Base-by-base conservation (phyloP, 1,139 yeast genomes). In the Taiozyma sp. region DNA sequence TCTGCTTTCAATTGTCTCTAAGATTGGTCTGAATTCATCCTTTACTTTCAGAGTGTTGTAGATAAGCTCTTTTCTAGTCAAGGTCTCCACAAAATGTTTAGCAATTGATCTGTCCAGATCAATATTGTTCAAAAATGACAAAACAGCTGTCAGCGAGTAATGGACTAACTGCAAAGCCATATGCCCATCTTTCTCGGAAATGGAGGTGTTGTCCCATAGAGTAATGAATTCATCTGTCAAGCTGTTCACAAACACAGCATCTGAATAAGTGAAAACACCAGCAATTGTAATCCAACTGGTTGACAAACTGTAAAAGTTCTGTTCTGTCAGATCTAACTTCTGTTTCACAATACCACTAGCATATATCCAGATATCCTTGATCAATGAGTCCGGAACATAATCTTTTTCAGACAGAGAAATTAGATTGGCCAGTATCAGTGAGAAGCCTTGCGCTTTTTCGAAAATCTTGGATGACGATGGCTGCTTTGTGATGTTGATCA, bases 241-340 rank as follows among this genome's bases (percentile, higher is more conserved):
- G 55, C 87, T 77, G 57, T 79, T 80, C 42, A 87, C 80, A 59
- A 84, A 86, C 16, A 78, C 75, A 13, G 79, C 78, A 45, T 87
- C 84, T 3, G 61, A 53, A 53, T 85, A 80, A 23, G 90, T 83
- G 67, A 92, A 86, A 44, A 91, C 70, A 0, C 97, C 96, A 48
- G 85, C 75, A 42, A 93, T 70, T 24, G 90, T 70, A 4, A 85
- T 76, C 98, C 98, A 92, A 57, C 87, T 71, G n/a, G 73, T 62
- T 9, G 72, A 54, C 34, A 75, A 72, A 49, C 71, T 76, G 51
- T 73, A 75, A 56, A 75, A 77, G 29, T 70, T 62, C 2, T 63
- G 56, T 2, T 64, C 60, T 0, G 68, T 66, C 8, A 68, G 56
- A 5, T 67, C 61, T 1, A 65, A 60, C 32, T 66, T 63, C 29